Base-by-base conservation (phyloP, 2,329 filamentous ascomycete species). In the Whalleya microplaca region DNA sequence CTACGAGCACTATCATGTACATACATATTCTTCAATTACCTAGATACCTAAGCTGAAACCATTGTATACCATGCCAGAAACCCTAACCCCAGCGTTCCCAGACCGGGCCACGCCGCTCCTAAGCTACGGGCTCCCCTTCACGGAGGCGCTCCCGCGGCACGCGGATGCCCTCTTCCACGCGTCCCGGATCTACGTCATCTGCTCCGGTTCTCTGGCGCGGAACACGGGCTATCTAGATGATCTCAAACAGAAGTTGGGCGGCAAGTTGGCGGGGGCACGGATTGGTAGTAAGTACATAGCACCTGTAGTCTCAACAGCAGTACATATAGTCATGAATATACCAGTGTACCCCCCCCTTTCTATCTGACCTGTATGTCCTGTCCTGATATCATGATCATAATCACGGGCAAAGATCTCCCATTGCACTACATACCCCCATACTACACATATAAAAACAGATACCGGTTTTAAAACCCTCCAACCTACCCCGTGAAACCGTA, bases 161-260 rank as follows among this genome's bases (percentile, higher is more conserved):
- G 70, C 78, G 45, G 60, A 67, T 8, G 60, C 73, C 21, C 78
- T 74, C 5, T 80, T 82, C 61, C 53, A 73, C 18, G 76, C 79
- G 10, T 73, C 71, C 6, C 71, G 74, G 9, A 70, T 80, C n/a
- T 84, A 82, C 68, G 72, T 84, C 32, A 75, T 84, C 27, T 76
- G 75, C 21, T 85, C 82, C 0, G 72, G 68, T 2, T 80, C 81
- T 0, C 67, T 86, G 7, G 70, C 77, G 0, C 71, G 69, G 6
- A 78, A 79, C 41, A 84, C 81, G 0, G 62, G 78, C 45, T 70
- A 74, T 1, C 70, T 85, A 0, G 66, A 75, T 3, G 66, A 69
- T 1, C 71, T 85, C 0, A 70, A 72, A 2, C 18, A 63, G 0
- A 73, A 74, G 0, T 66, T 86, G 0, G 77, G 74, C 1, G 63